Base-by-base conservation (phyloP, 2,329 filamentous ascomycete species). In the Penicillium brasilianum region DNA sequence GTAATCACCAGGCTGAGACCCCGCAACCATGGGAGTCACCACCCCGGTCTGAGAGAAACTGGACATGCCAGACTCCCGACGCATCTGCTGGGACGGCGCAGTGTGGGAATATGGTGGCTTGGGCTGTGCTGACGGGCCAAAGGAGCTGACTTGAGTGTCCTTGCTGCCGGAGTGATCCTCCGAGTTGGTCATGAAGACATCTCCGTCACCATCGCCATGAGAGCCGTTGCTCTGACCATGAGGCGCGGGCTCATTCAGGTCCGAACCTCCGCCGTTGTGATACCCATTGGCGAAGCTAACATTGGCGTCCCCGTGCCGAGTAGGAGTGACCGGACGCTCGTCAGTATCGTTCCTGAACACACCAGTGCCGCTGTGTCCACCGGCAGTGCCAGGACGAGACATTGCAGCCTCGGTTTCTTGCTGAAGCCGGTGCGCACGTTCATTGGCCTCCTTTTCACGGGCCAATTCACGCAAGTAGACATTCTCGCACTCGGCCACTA, bases 401-500 rank as follows among this genome's bases (percentile, higher is more conserved):
- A 66, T 75, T 16, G 18, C 50, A 39, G 78, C 75, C 55, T 80
- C 73, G 37, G 49, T 20, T 22, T 66, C 61, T 14, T 56, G 50
- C 18, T 56, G 41, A 28, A 32, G 28, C 28, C 54, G 69, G 43
- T 76, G 76, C 5, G 76, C 80, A 66, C 82, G 86, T 69, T 89
- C 88, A 70, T 86, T 80, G 0, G 84, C 86, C 71, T 84, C 84
- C 69, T 85, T 87, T 76, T 91, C 85, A 57, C 91, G 85, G 71
- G 88, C 85, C 50, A 89, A 74, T 73, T 95, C 90, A 51, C 91
- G 84, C 54, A 86, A 80, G 75, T 95, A 93, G 3, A 97, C 85
- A 50, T 86, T 89, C 66, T 97, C 92, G 81, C 93, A 97, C 70
- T 95, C 89, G 1, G 81, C 78, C 43, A 90, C 82, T 36, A 90